phyloP scores from a whole-genome alignment of 257 asterid species.

The Perilla frutescens region DNA sequence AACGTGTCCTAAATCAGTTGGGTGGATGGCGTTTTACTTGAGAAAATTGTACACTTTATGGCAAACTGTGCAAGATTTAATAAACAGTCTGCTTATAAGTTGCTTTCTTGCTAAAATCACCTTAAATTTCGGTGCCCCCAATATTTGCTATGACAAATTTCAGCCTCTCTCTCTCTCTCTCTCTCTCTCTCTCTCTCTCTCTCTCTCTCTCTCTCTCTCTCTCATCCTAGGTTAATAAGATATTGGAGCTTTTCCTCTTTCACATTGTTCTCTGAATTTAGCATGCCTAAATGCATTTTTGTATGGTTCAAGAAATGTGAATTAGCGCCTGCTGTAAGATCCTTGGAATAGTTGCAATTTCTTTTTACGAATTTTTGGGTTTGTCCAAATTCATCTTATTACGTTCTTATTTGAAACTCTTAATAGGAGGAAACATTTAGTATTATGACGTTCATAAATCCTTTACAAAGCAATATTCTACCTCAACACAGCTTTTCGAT shows the following conservation, averaged over 20 bases:
- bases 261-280: background rate
- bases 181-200: too few species aligned
- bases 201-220: background rate
- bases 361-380: background rate
- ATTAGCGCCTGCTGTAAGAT: too few species aligned
- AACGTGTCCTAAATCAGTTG: conserved; percentile 23
- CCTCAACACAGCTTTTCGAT: too few species aligned
- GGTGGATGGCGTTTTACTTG: conserved; percentile 14
- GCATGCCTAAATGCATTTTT: background rate
- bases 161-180: background rate
- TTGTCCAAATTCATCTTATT: background rate
- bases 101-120: conserved; percentile 21
- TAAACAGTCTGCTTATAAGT: background rate
- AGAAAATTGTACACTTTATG: conserved; percentile 17
- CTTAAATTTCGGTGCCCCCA: background rate
- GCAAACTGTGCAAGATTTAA: conserved; percentile 8
- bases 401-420: background rate
- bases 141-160: background rate
- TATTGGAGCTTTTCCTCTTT: background rate
- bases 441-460: too few species aligned
- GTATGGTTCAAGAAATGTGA: background rate
- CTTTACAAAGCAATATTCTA: too few species aligned
- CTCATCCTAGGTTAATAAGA: background rate
- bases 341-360: too few species aligned
- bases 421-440: background rate